Conservation (phyloP, 2,329 filamentous ascomycete species). For the Colletotrichum sp. region DNA sequence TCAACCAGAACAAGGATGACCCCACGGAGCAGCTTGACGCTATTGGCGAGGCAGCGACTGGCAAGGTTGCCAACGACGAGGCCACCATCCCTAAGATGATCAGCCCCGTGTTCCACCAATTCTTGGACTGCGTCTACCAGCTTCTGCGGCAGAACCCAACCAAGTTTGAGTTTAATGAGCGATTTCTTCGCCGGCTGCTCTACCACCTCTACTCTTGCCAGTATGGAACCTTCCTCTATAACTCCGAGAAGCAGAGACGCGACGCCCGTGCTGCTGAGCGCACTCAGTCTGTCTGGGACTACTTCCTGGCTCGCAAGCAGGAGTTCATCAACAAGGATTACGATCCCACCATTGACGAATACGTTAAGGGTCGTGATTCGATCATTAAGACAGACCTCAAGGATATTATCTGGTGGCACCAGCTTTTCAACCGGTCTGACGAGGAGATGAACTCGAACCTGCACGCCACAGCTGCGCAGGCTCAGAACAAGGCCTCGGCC, state of each 20-base stretch:
- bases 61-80: constrained; percentile 57
- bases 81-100: constrained; percentile 87
- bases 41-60: constrained; percentile 42
- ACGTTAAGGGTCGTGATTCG: constrained; percentile 78
- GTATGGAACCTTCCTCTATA: constrained; percentile 95
- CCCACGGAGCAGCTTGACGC: constrained; percentile 63
- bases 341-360: constrained; percentile 77
- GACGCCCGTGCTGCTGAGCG: constrained; percentile 72
- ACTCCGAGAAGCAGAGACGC: constrained; percentile 87
- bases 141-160: constrained; percentile 83
- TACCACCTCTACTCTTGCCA: constrained; percentile 97
- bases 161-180: constrained; percentile 95
- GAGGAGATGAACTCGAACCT: constrained; percentile 87
- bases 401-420: constrained; percentile 93
- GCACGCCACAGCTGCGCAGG: constrained; percentile 58
- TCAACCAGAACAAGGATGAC: constrained; percentile 75
- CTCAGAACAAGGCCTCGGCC: constrained; percentile 38
- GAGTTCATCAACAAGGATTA: constrained; percentile 88
- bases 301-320: constrained; percentile 80
- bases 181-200: constrained; percentile 85
- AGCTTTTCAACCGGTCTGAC: constrained; percentile 84
- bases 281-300: constrained; percentile 93
- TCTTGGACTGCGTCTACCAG: constrained; percentile 93
- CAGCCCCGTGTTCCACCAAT: constrained; percentile 96
- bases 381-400: constrained; percentile 80